Conservation (phyloP, 129 eudicot species). For the Oenanthe sinensis region DNA sequence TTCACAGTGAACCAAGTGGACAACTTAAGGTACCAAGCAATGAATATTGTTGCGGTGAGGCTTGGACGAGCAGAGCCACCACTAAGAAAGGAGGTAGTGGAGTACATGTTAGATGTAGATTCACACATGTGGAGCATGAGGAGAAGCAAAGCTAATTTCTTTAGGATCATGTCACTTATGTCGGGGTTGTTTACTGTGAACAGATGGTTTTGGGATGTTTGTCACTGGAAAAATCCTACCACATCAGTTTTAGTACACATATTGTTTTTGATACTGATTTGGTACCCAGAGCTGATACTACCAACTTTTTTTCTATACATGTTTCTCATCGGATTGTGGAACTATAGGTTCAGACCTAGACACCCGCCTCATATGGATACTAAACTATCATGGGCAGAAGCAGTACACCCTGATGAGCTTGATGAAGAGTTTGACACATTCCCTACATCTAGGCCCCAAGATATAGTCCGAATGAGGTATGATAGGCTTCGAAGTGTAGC, state of each 20-base stretch:
- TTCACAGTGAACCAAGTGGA: constrained; percentile 29
- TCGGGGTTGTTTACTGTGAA: constrained; percentile 40
- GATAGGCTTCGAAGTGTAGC: too few relatives aligned
- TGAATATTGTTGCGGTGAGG: constrained; percentile 24
- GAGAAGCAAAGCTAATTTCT: constrained; percentile 73
- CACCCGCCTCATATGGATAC: too few relatives aligned
- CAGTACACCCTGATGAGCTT: not conserved
- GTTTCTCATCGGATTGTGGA: too few relatives aligned
- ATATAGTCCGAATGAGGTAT: too few relatives aligned
- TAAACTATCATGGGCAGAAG: not conserved
- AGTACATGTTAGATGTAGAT: constrained; percentile 52
- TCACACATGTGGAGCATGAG: constrained; percentile 94
- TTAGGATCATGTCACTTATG: constrained; percentile 39
- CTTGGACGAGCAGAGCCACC: constrained; percentile 44
- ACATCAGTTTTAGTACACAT: too few relatives aligned
- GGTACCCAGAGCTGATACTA: too few relatives aligned
- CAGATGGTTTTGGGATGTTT: constrained; percentile 51
- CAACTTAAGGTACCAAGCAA: constrained; percentile 32
- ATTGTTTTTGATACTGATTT: too few relatives aligned
- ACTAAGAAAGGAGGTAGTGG: constrained; percentile 44
- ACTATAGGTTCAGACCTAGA: too few relatives aligned
- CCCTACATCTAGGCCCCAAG: too few relatives aligned
- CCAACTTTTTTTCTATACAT: too few relatives aligned
- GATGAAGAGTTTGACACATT: too few relatives aligned
- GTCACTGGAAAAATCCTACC: constrained; percentile 47